phyloP scores from a whole-genome alignment of 345 rosid species.

The Boechera stricta region DNA sequence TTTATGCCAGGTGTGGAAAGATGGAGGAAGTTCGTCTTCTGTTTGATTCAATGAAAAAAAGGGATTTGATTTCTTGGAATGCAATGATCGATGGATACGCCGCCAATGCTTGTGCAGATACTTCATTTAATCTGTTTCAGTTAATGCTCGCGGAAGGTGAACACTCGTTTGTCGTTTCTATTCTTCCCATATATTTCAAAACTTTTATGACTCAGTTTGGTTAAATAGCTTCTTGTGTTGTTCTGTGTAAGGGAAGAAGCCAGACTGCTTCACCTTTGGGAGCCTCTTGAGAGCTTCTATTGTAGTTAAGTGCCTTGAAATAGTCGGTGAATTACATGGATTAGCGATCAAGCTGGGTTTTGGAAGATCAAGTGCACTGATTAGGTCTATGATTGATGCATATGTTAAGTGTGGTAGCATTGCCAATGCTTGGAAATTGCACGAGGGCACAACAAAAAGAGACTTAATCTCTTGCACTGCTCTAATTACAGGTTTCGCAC shows the following conservation, averaged over 20 bases:
- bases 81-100: constrained; percentile 64
- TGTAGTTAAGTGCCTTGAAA: constrained; percentile 41
- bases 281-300: constrained; percentile 65
- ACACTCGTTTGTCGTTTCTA: not conserved
- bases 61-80: constrained; percentile 72
- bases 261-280: constrained; percentile 72
- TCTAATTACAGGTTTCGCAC: constrained; percentile 63
- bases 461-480: constrained; percentile 73
- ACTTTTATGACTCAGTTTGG: not conserved
- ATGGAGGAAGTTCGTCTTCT: constrained; percentile 52
- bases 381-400: constrained; percentile 64
- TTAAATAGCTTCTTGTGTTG: constrained; percentile 23
- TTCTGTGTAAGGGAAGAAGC: constrained; percentile 52
- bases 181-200: not conserved
- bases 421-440: constrained; percentile 51
- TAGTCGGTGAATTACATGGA: constrained; percentile 62
- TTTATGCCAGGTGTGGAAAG: constrained; percentile 63
- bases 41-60: constrained; percentile 55
- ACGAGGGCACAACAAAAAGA: constrained; percentile 43
- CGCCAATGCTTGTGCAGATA: constrained; percentile 41
- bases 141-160: constrained; percentile 73
- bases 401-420: constrained; percentile 67
- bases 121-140: constrained; percentile 56
- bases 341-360: constrained; percentile 56
- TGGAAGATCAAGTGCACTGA: constrained; percentile 48